Evolutionary conservation across 1,284 basidiomycete species (phyloP).

Genomic region (Hymenochaete sp.): DNA sequence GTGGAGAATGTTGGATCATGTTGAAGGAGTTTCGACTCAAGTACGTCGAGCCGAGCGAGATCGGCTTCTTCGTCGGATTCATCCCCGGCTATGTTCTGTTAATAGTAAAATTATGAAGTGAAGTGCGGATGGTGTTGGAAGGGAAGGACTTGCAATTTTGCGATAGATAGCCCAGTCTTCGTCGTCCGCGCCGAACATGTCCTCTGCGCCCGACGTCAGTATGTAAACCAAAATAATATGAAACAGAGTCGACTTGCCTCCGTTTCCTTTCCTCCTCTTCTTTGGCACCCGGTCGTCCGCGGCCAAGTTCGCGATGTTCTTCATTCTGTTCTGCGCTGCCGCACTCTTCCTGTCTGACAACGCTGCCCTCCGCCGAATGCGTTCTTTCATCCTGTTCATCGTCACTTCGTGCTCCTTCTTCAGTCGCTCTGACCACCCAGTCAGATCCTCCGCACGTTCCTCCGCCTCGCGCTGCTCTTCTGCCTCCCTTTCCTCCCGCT

Average conservation of each 20-base stretch:
- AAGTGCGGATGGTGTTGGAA: not conserved
- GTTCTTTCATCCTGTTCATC: conserved; percentile 80
- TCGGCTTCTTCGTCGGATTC: conserved; percentile 98
- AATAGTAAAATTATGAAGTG: not conserved
- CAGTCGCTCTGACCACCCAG: conserved; percentile 65
- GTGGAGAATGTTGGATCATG: conserved; percentile 79
- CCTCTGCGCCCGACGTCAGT: conserved; percentile 46
- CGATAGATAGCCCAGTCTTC: conserved; percentile 98
- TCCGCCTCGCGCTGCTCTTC: conserved; percentile 72
- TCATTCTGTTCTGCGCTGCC: conserved; percentile 95
- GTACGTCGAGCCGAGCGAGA: conserved; percentile 54
- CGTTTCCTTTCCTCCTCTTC: conserved; percentile 71
- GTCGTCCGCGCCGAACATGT: conserved; percentile 92
- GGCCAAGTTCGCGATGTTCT: conserved; percentile 89
- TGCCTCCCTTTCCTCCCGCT: conserved; percentile 67
- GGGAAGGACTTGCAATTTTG: conserved; percentile 64
- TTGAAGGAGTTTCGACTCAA: conserved; percentile 79
- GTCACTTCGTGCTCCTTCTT: conserved; percentile 74
- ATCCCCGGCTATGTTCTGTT: conserved; percentile 71
- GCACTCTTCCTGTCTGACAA: conserved; percentile 89
- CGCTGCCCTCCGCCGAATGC: conserved; percentile 75
- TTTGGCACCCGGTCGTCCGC: conserved; percentile 72
- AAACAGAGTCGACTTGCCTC: conserved; percentile 41
- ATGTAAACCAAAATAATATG: not conserved
- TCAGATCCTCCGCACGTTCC: conserved; percentile 64